phyloP scores from a whole-genome alignment of 2,329 filamentous ascomycete genomes.

The Samsoniella hepiali region DNA sequence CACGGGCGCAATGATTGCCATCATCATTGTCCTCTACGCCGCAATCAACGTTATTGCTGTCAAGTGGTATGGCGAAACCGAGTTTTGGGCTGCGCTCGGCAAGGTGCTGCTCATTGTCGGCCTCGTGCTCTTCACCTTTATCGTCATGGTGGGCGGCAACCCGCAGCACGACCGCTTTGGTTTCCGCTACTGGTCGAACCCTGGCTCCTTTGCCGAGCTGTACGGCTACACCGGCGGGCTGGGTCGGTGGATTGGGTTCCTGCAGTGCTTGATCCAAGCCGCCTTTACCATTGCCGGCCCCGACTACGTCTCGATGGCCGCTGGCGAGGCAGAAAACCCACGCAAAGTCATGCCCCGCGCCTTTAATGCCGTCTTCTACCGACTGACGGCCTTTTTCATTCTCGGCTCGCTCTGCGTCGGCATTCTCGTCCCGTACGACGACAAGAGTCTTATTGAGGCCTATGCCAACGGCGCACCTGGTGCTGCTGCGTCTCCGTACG shows the following conservation, averaged over 20 bases:
- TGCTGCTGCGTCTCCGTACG: slow-evolving; percentile 66
- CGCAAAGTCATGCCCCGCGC: slow-evolving; percentile 67
- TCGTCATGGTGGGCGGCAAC: slow-evolving; percentile 81
- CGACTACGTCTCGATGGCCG: slow-evolving; percentile 66
- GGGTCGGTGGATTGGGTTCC: slow-evolving; percentile 72
- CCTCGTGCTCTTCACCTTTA: slow-evolving; percentile 72
- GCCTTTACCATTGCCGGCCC: slow-evolving; percentile 66
- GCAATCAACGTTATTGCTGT: slow-evolving; percentile 70
- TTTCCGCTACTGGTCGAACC: slow-evolving; percentile 64
- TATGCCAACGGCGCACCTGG: slow-evolving; percentile 58
- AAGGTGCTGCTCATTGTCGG: slow-evolving; percentile 71
- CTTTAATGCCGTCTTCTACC: slow-evolving; percentile 76
- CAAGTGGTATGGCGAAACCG: slow-evolving; percentile 71
- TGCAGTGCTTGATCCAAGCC: slow-evolving; percentile 70
- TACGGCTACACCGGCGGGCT: slow-evolving; percentile 58
- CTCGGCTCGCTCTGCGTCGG: slow-evolving; percentile 70
- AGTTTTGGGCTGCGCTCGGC: slow-evolving; percentile 71
- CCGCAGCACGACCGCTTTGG: slow-evolving; percentile 69
- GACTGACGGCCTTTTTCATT: slow-evolving; percentile 72
- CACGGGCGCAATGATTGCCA: slow-evolving; percentile 58
- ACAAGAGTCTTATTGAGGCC: slow-evolving; percentile 57
- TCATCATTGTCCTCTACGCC: slow-evolving; percentile 44
- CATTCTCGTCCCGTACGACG: slow-evolving; percentile 68
- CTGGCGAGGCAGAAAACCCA: slow-evolving; percentile 69
- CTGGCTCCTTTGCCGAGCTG: slow-evolving; percentile 67